A percentile compares a stretch with the other conserved stretches of the same genome.
These are phyloP conservation scores for Phoma sp. DNA, from an alignment of 2,329 filamentous ascomycete species.

Conservation along the genomic window DNA sequence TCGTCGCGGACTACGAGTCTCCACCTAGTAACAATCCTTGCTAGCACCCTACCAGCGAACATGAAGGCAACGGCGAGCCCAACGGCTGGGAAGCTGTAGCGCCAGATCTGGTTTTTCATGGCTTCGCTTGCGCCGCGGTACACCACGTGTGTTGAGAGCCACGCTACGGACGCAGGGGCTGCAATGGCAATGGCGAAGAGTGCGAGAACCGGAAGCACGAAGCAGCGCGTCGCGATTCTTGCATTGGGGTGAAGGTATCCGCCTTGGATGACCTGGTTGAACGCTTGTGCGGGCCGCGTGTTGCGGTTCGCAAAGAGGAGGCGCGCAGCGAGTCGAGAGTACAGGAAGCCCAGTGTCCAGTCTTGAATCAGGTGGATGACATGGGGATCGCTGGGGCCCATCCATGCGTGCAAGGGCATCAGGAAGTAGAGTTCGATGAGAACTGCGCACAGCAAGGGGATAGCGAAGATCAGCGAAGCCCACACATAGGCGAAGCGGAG, in stretches of 20 bases:
- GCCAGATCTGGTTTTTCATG: conserved; percentile 60
- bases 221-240: conserved; percentile 78
- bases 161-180: conserved; percentile 67
- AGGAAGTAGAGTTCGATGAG: conserved; percentile 88
- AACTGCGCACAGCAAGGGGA: conserved; percentile 80
- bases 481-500: conserved; percentile 76
- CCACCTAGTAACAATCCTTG: conserved; percentile 73
- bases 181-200: conserved; percentile 68
- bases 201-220: conserved; percentile 76
- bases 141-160: conserved; percentile 53
- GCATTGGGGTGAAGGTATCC: conserved; percentile 82
- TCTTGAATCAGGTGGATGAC: conserved; percentile 88
- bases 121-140: conserved; percentile 52
- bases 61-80: conserved; percentile 55
- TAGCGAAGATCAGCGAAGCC: conserved; percentile 73
- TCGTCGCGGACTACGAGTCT: conserved; percentile 85
- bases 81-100: conserved; percentile 75
- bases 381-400: conserved; percentile 59
- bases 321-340: conserved; percentile 78
- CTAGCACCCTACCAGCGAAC: conserved; percentile 57
- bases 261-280: conserved; percentile 71
- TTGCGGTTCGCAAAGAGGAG: conserved; percentile 71
- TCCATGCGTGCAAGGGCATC: conserved; percentile 82
- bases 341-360: conserved; percentile 92
- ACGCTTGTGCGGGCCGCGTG: conserved; percentile 74